These are phyloP conservation scores for Pyrus betulifolia DNA, from an alignment of 306 rosid genomes.

Conservation along the genomic window DNA sequence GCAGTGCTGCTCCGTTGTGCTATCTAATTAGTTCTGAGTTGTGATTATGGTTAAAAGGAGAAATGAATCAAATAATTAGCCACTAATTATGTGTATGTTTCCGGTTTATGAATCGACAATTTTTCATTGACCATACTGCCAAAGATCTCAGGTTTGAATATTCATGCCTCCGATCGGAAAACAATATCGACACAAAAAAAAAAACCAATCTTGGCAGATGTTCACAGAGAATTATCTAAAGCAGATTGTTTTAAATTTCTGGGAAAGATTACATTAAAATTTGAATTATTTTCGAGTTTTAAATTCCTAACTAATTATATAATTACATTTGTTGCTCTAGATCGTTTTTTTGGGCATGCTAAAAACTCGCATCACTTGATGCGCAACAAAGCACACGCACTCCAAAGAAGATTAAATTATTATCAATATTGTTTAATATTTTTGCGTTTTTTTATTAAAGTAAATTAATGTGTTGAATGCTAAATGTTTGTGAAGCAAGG, in stretches of 20 bases:
- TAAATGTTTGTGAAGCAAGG: neutral
- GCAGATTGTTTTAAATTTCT: neutral
- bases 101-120: neutral
- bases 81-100: neutral
- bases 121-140: too few species aligned
- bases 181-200: neutral
- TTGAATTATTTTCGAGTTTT: neutral
- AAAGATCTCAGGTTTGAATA: too few species aligned
- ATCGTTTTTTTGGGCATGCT: too few species aligned
- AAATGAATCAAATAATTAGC: slow-evolving; percentile 22
- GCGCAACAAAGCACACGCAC: neutral
- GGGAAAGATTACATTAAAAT: neutral
- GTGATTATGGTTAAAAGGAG: slow-evolving; percentile 37
- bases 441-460: neutral
- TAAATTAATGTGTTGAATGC: neutral
- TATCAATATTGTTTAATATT: neutral
- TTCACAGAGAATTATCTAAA: neutral
- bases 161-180: rapidly evolving
- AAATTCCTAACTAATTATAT: too few species aligned
- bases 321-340: too few species aligned
- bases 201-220: neutral
- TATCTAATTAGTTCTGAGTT: slow-evolving; percentile 3
- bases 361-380: neutral
- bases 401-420: neutral
- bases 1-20: neutral